These are phyloP conservation scores for Ascochyta pisi DNA, from an alignment of 2,329 filamentous ascomycete genomes.

Conservation along the genomic window DNA sequence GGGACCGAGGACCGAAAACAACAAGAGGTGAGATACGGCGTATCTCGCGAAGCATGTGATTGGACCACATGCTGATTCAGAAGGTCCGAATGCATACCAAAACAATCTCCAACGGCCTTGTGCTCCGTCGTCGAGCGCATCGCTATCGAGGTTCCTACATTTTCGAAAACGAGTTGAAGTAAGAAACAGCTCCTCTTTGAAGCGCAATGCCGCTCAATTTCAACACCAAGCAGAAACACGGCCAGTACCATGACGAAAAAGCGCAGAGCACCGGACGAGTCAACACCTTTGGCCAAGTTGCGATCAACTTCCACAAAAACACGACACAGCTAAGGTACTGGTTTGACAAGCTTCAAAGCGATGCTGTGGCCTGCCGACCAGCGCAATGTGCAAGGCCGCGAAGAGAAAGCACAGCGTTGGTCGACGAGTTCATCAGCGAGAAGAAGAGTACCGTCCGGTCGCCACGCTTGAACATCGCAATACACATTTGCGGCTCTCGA, in stretches of 20 bases:
- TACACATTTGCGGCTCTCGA: conserved; percentile 61
- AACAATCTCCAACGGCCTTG: conserved; percentile 1
- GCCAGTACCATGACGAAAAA: conserved; percentile 18
- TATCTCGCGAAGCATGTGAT: conserved; percentile 3
- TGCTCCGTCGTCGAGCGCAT: background rate
- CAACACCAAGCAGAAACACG: conserved; percentile 8
- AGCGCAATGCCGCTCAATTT: conserved; percentile 19
- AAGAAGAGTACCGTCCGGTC: background rate
- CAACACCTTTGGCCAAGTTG: conserved; percentile 26
- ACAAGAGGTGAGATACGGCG: conserved; percentile 1
- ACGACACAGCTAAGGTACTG: conserved; percentile 24
- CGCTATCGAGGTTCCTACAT: background rate
- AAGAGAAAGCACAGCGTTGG: conserved; percentile 9
- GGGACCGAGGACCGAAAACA: conserved; percentile 3
- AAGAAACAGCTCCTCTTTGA: background rate
- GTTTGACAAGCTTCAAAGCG: conserved; percentile 24
- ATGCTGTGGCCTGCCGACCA: conserved; percentile 4
- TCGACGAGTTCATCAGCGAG: conserved; percentile 11
- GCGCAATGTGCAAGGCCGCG: conserved; percentile 6
- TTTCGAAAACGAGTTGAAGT: background rate
- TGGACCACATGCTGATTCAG: conserved; percentile 6
- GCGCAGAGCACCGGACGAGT: conserved; percentile 19
- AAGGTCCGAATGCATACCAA: conserved; percentile 13
- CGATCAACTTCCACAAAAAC: conserved; percentile 27
- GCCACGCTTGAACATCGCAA: conserved; percentile 58